Evolutionary conservation across 768 basidiomycete species (phyloP), one percentile per base, ranked within the genome.

Genomic region (Brasilioporus rufonigricans): DNA sequence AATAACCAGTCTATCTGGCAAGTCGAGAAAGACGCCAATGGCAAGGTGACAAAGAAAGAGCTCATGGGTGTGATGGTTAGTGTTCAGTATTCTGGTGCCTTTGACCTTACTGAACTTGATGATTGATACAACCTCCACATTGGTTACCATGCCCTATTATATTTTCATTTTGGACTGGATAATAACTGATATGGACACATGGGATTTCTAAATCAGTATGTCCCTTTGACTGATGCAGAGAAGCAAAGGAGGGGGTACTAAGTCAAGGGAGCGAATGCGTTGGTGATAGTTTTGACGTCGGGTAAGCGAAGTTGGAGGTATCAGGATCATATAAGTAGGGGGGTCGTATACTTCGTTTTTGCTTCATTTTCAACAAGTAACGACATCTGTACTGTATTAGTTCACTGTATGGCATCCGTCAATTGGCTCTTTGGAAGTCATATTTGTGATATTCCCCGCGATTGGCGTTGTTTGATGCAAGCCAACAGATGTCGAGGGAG

Each of bases 51-150:
- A 1, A 69, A 80, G 71, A 81, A 75, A 54, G 72, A 80, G 51
- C 73, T 96, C 2, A 93, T 97, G 77, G 87, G 80, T 23, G 95
- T 96, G n/a, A 75, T 77, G 63, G 93, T 94, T 40, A 67, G 89
- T 45, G 23, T 31, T 41, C 52, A 44, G 36, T 12, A 27, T 35
- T 48, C 48, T 27, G 31, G 52, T 16, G n/a, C 27, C 13, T 55
- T 62, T 45, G 53, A 56, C 48, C 36, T 56, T 9, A 18, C 46
- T 19, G 53, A 55, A 36, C 38, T 65, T 55, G 48, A 58, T 31
- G 56, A 54, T 23, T 59, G 55, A 62, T 44, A 27, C 21, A 26
- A 44, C n/a, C n/a, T n/a, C n/a, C n/a, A 23, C 12, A 26, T 6
- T 8, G 21, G 23, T 18, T 32, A 21, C 14, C 31, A 14, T 32